Evolutionary conservation across 1,139 yeast species (phyloP).

Genomic region (Kurtzmaniella quercitrusa): DNA sequence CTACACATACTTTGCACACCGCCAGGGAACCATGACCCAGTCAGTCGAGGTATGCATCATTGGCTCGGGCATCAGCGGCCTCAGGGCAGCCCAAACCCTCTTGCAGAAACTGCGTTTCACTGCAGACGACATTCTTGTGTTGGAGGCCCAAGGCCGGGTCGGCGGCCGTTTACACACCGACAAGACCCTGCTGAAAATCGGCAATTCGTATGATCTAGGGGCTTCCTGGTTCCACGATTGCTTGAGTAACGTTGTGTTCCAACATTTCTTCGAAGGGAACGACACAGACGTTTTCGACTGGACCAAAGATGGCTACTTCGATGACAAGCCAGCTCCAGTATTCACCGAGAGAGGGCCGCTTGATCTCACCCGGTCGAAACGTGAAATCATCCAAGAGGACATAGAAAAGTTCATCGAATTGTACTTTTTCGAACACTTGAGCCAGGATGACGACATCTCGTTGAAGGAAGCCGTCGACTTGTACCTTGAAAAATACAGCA

Average conservation of each 20-base stretch:
- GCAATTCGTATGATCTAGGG: conserved; percentile 61
- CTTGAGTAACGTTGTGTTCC: conserved; percentile 50
- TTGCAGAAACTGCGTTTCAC: conserved; percentile 30
- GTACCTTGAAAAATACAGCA: conserved; percentile 44
- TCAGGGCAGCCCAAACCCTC: conserved; percentile 68
- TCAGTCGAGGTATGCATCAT: conserved; percentile 34
- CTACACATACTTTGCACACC: background rate
- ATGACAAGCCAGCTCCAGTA: conserved; percentile 43
- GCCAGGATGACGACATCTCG: conserved; percentile 46
- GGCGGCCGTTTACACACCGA: conserved; percentile 48
- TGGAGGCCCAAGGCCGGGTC: conserved; percentile 48
- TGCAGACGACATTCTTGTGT: conserved; percentile 29
- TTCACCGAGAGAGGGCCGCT: conserved; percentile 46
- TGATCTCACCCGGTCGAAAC: conserved; percentile 15
- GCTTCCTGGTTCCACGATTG: conserved; percentile 92
- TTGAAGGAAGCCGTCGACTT: conserved; percentile 43
- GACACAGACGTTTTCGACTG: conserved; percentile 22
- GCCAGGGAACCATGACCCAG: background rate
- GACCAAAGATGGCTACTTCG: conserved; percentile 39
- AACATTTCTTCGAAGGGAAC: conserved; percentile 16
- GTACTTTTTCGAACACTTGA: conserved; percentile 40
- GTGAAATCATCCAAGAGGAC: conserved; percentile 36
- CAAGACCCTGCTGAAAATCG: conserved; percentile 25
- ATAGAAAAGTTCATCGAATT: conserved; percentile 58
- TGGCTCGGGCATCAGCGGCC: conserved; percentile 84